These are phyloP conservation scores for Lichtheimia ornata DNA, from an alignment of 371 early-diverging fungal species.

Conservation along the genomic window DNA sequence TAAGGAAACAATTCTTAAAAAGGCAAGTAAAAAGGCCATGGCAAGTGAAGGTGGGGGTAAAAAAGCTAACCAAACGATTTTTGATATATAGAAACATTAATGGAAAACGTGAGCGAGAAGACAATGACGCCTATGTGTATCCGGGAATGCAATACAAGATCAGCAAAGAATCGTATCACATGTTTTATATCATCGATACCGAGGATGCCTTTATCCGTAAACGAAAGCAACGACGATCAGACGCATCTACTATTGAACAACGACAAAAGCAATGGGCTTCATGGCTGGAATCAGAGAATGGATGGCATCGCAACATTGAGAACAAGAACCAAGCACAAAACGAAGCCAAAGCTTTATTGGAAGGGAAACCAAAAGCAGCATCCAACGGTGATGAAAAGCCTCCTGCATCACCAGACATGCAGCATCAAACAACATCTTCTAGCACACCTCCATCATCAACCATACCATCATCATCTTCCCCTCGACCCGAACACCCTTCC, in stretches of 20 bases:
- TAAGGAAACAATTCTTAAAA: constrained; percentile 63
- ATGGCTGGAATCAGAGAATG: constrained; percentile 23
- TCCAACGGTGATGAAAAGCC: too few species aligned
- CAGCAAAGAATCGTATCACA: constrained; percentile 46
- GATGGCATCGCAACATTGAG: constrained; percentile 17
- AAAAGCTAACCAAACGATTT: neutral
- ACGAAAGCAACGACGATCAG: neutral
- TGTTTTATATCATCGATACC: constrained; percentile 52
- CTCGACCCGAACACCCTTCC: too few species aligned
- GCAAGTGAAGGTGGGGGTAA: neutral
- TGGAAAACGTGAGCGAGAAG: constrained; percentile 20
- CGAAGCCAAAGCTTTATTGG: constrained; percentile 7
- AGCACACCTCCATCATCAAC: too few species aligned
- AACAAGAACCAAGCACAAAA: constrained; percentile 16
- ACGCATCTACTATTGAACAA: neutral
- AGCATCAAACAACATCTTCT: too few species aligned
- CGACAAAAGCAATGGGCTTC: constrained; percentile 9
- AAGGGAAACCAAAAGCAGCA: neutral
- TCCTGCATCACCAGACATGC: too few species aligned
- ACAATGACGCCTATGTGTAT: constrained; percentile 29
- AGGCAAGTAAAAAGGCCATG: constrained; percentile 29
- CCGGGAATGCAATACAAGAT: constrained; percentile 51
- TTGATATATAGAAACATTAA: constrained; percentile 14
- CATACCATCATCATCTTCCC: too few species aligned
- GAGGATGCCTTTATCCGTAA: constrained; percentile 44